A percentile compares a stretch with the other conserved stretches of the same genome.
Conservation (phyloP, 108 stramenopile species). For the Nannochloropsis gaditana region DNA sequence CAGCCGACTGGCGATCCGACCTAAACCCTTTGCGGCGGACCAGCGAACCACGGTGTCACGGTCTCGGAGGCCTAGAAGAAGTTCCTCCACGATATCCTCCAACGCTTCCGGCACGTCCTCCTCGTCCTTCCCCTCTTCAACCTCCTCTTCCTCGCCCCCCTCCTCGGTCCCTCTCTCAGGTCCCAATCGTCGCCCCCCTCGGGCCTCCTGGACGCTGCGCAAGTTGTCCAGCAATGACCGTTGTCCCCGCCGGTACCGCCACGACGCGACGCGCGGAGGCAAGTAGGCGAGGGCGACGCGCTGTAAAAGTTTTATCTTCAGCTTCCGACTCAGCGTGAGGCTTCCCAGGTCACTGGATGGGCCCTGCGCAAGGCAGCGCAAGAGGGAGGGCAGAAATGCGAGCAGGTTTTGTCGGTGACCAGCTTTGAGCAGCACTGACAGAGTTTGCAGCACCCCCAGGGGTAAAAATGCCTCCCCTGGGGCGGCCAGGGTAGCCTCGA, state of each 20-base stretch:
- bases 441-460: constrained; percentile 39
- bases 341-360: background rate
- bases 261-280: constrained; percentile 78
- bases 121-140: constrained; percentile 48
- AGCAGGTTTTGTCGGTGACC: constrained; percentile 24
- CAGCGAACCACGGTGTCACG: constrained; percentile 91
- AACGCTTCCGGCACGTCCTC: constrained; percentile 75
- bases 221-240: constrained; percentile 73
- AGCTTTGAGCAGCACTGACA: constrained; percentile 39
- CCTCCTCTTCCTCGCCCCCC: constrained; percentile 17
- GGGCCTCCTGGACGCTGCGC: background rate
- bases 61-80: constrained; percentile 69
- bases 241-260: constrained; percentile 81
- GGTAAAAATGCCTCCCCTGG: constrained; percentile 46
- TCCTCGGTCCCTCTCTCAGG: background rate
- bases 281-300: constrained; percentile 75
- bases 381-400: background rate
- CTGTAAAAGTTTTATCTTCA: constrained; percentile 76
- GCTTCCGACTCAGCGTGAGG: background rate
- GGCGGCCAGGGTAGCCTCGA: constrained; percentile 31
- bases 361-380: constrained; percentile 24
- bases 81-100: constrained; percentile 87
- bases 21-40: constrained; percentile 96
- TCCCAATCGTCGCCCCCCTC: too few relatives aligned
- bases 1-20: constrained; percentile 83